Base-by-base conservation (phyloP, 2,329 filamentous ascomycete genomes). In the Beauveria varroae region DNA sequence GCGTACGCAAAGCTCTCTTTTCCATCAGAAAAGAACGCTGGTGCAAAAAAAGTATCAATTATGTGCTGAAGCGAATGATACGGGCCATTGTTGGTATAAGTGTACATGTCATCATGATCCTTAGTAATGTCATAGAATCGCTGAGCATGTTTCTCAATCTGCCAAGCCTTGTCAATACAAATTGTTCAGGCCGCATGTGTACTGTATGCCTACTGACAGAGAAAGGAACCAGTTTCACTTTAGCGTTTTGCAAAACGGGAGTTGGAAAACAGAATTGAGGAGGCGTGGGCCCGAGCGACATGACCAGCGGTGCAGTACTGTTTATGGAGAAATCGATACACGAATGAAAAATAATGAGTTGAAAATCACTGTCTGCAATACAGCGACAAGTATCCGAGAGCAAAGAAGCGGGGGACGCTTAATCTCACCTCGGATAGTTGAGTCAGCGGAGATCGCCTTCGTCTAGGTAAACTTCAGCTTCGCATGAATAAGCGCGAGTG, bases 71-170 rank as follows among this genome's bases (percentile, higher is more conserved):
- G 20, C 1, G 55, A 58, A 20, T n/a, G 30, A 12, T 58, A 58
- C 1, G 55, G 55, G 8, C 55, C 55, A 5, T 50, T 58, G 55
- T 58, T 50, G 8, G 44, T 58, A 22, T 58, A 43, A 3, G 44
- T 58, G 46, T 58, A 58, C 7, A 50, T 58, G 9, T 50, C 46
- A 28, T 58, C 55, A n/a, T 58, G 55, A 34, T 58, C 46, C 28
- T 58, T 58, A 1, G 55, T 58, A 12, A 58, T 50, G 30, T 58
- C 55, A 22, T 50, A 58, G 44, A 50, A 58, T 20, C 55, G 44
- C 46, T n/a, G 20, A 18, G 55, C 55, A 28, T 58, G 55, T 18
- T 50, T 50, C 22, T 58, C 46, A 50, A 58, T 58, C 55, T 58
- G 18, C 6, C 22, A 6, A 7, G 14, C 28, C 24, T 24, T 14